Evolutionary conservation across 2,329 filamentous ascomycete species (phyloP), one percentile per base, ranked within the genome.

Genomic region (Colletotrichum sp.): DNA sequence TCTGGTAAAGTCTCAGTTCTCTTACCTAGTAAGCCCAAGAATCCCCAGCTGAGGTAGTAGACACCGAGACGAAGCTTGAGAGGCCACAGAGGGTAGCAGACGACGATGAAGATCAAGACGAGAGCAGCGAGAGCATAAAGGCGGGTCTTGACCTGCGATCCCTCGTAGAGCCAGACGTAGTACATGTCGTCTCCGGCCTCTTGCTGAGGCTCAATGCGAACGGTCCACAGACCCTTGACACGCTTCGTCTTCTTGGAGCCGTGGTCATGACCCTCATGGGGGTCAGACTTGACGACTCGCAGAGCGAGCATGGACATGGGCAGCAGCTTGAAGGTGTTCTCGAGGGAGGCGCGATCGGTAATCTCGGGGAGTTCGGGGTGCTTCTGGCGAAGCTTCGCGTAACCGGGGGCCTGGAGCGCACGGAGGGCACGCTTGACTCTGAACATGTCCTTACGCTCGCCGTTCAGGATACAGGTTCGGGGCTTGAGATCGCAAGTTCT

Each of bases 371-470:
- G 93, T 61, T 95, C 91, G 8, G 95, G 92, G 86, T 98, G 97
- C 92, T 98, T 98, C 84, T 94, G 94, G 82, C 94, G 91, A 74
- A 95, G 95, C 88, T 98, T 98, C 80, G 93, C 91, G 87, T 99
- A 99, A 55, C 94, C 96, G 66, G 95, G 94, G 27, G 96, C 97
- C 85, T 98, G 90, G 70, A 99, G 90, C 32, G 95, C 96, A 80
- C 97, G 94, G 77, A 99, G 93, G 55, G 97, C 97, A 83, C 97
- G 95, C 90, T 98, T 98, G 84, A 99, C 97, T 90, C 94, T 94
- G 86, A 99, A 98, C 95, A 99, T 98, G 79, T 99, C 96, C 87
- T 98, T 98, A 81, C 97, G 92, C 89, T 98, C 96, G 81, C 97
- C 97, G 79, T 98, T 96, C 79, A 98, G 91, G 78, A 99, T 98